Evolutionary conservation across 331 rosid genomes (phyloP).

Genomic region (Phaseolus coccineus): DNA sequence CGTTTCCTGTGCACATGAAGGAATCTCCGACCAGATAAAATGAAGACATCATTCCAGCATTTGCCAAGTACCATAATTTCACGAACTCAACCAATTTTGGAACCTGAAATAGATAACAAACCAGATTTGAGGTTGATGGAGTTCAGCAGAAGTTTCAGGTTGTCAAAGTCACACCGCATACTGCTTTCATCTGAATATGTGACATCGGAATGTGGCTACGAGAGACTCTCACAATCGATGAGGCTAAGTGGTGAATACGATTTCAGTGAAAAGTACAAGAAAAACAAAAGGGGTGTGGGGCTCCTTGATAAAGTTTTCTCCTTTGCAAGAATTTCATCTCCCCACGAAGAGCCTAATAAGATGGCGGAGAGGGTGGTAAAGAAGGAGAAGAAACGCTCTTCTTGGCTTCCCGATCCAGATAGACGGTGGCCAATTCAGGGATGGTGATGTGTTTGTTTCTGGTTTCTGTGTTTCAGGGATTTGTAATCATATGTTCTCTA

Average conservation of each 20-base stretch:
- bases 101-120: neutral
- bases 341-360: neutral
- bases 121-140: slow-evolving; percentile 41
- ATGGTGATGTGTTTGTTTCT: slow-evolving; percentile 47
- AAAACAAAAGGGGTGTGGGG: slow-evolving; percentile 39
- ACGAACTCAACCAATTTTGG: neutral
- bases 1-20: neutral
- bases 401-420: slow-evolving; percentile 68
- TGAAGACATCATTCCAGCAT: neutral
- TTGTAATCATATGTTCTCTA: neutral
- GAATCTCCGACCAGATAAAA: neutral
- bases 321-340: slow-evolving; percentile 31
- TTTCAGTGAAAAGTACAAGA: slow-evolving; percentile 33
- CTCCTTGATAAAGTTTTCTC: slow-evolving; percentile 47
- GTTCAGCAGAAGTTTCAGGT: slow-evolving; percentile 47
- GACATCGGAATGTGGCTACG: slow-evolving; percentile 44
- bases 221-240: slow-evolving; percentile 57
- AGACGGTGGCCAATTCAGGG: slow-evolving; percentile 74
- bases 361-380: neutral
- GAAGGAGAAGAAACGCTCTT: slow-evolving; percentile 55
- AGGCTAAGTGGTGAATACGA: slow-evolving; percentile 42
- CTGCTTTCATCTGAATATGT: slow-evolving; percentile 45
- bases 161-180: slow-evolving; percentile 46
- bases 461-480: slow-evolving; percentile 4
- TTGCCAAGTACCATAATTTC: neutral